These are phyloP conservation scores for Cystobasidium tubakii DNA, from an alignment of 768 basidiomycete genomes.

Conservation along the genomic window DNA sequence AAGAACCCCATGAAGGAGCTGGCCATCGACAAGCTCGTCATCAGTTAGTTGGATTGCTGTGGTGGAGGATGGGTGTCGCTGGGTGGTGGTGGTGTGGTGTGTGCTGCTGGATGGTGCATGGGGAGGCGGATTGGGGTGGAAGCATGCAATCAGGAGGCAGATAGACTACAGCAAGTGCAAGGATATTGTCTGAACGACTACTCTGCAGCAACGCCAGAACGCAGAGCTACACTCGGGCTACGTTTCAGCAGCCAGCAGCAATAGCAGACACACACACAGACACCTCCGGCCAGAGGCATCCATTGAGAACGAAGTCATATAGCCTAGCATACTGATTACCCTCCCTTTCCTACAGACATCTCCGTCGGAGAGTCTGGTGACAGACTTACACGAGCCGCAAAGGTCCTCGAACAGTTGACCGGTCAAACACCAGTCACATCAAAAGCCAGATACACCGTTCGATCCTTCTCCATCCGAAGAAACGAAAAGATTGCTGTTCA, in stretches of 20 bases:
- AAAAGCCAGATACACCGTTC: constrained; percentile 99
- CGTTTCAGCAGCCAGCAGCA: not conserved
- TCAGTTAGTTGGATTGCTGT: constrained; percentile 66
- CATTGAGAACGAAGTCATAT: too few species aligned
- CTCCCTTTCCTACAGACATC: constrained; percentile 63
- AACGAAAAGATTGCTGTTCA: constrained; percentile 98
- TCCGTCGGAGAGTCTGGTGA: constrained; percentile 99
- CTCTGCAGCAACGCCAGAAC: too few species aligned
- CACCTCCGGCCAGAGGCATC: not conserved
- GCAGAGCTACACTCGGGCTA: not conserved
- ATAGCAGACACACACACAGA: not conserved
- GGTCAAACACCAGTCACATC: constrained; percentile 99
- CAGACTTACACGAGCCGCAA: constrained; percentile 95
- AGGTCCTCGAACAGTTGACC: constrained; percentile 97
- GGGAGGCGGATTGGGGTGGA: not conserved
- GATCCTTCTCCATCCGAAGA: constrained; percentile 96
- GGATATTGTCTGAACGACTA: not conserved
- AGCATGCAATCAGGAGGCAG: not conserved
- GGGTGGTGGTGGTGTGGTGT: not conserved
- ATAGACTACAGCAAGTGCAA: not conserved
- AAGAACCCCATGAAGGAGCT: constrained; percentile 66
- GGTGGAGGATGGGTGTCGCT: not conserved
- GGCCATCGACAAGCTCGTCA: constrained; percentile 95
- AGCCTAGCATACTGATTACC: not conserved
- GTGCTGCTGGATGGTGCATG: not conserved